Base-by-base conservation (phyloP, 805 yeast species). In the Ogataea glucozyma region DNA sequence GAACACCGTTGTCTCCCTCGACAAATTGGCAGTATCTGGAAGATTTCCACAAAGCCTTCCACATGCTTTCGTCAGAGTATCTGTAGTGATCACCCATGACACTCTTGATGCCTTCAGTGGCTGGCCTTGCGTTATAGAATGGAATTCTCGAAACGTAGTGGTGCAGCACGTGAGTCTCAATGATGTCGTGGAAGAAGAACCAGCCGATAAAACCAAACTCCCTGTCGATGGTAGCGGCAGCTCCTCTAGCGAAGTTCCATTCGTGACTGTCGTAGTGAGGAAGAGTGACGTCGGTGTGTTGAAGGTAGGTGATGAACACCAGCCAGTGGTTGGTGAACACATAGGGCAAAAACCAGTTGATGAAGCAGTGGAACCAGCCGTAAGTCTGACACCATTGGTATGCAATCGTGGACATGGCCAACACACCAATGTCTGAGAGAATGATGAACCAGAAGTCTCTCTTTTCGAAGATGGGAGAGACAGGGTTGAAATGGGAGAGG, bases 221-320 rank as follows among this genome's bases (percentile, higher is more conserved):
- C 60, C 96, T 74, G 66, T 87, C 96, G 49, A 88, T 81, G 44
- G 95, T 87, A 47, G 91, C 86, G 43, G 93, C 90, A 22, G 96
- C 95, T 53, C 96, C 96, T 60, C 90, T 78, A 38, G 90, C 89
- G 62, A 85, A 85, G 54, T 76, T 86, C 96, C 96, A 87, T 64
- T 81, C 83, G 29, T 66, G 57, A 45, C 81, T 76, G 47, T 79
- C 82, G 69, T 87, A 87, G 65, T 87, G 95, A 22, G 96, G 90
- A 73, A 88, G 73, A 12, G 76, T 55, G 22, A 87, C 80, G 64
- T 85, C 91, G 13, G 93, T 77, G 69, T 87, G 96, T 66, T 87
- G 96, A 57, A 87, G 75, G 65, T 70, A 88, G 29, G 96, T 87
- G 64, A 87, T 85, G 66, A 85, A 85, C 33, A 88, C 95, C 52